phyloP scores from a whole-genome alignment of 176 grass and related monocot genomes.

The Aegilops speltoides region DNA sequence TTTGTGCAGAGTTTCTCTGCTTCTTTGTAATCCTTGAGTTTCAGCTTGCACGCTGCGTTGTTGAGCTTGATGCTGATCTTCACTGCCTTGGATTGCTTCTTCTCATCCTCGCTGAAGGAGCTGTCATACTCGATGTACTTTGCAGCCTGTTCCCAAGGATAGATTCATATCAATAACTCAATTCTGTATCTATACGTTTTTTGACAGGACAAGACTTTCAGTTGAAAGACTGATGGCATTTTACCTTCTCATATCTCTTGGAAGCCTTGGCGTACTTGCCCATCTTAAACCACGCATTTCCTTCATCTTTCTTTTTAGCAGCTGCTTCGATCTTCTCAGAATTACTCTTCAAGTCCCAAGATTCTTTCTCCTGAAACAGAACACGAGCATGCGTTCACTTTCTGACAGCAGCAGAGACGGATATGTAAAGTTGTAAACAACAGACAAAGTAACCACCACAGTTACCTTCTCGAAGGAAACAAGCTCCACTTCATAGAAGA shows the following conservation, averaged over 20 bases:
- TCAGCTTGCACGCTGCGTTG: constrained; percentile 77
- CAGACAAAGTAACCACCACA: not conserved
- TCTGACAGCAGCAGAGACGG: too few relatives aligned
- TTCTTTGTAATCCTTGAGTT: constrained; percentile 64
- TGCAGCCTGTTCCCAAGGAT: constrained; percentile 39
- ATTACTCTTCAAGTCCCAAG: constrained; percentile 87
- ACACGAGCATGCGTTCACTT: not conserved
- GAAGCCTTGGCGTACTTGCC: constrained; percentile 78
- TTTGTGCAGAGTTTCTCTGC: constrained; percentile 72
- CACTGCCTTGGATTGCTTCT: constrained; percentile 66
- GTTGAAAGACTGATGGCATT: not conserved
- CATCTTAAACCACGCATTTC: constrained; percentile 82
- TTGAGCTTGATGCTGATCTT: constrained; percentile 77
- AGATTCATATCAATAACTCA: not conserved
- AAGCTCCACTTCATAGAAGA: constrained; percentile 81
- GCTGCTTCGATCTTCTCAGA: constrained; percentile 86
- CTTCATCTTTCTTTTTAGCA: constrained; percentile 88
- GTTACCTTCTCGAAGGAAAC: constrained; percentile 83
- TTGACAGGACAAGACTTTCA: not conserved
- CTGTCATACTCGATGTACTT: constrained; percentile 78
- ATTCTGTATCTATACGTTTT: not conserved
- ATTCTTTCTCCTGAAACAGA: constrained; percentile 77
- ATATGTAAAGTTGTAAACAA: not conserved
- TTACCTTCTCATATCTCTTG: constrained; percentile 91
- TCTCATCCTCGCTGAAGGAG: constrained; percentile 83